Evolutionary conservation across 108 stramenopile species (phyloP), one percentile per base, ranked within the genome.

Genomic region (Nannochloropsis granulata): DNA sequence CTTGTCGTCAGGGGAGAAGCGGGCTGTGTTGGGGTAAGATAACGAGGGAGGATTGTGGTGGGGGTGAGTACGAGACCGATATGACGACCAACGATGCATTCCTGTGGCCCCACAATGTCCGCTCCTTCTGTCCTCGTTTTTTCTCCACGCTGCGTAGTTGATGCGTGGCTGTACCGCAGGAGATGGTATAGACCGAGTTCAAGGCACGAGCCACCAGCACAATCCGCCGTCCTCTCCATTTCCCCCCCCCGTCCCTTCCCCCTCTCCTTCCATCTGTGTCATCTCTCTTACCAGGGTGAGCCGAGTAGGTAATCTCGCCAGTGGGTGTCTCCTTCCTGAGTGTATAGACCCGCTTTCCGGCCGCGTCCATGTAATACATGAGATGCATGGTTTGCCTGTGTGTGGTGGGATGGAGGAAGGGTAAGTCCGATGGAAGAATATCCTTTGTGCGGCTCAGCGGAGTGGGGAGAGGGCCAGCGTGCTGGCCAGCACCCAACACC

Each of bases 1-100:
- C 92, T 99, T 99, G 90, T 99, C 99, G 87, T 99, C 99, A 0
- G 99, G 99, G 82, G 95, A 95, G 90, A 99, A 99, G 81, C 99
- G 90, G 13, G 98, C 98, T 13, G 34, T 34, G 34, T 34, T 34
- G 34, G 5, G 34, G 34, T 34, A 34, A 34, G 34, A 34, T 34
- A 34, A 34, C 34, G 34, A 5, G 34, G 34, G 5, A 34, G 34
- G 34, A 34, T 34, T 34, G 34, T 3, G 34, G 34, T 34, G 34
- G 2, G 34, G 5, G 34, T 34, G 34, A 34, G 34, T 34, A 5
- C 34, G 34, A 34, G 34, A 34, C 34, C 34, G 34, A 3, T 5
- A 34, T 34, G 34, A 34, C 34, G 5, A 34, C 34, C 34, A 34
- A 34, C 34, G 34, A 34, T 34, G 34, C 34, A 34, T 34, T 34